Conservation (phyloP, 805 yeast genomes). For the Grigorovia yakushimaensis region DNA sequence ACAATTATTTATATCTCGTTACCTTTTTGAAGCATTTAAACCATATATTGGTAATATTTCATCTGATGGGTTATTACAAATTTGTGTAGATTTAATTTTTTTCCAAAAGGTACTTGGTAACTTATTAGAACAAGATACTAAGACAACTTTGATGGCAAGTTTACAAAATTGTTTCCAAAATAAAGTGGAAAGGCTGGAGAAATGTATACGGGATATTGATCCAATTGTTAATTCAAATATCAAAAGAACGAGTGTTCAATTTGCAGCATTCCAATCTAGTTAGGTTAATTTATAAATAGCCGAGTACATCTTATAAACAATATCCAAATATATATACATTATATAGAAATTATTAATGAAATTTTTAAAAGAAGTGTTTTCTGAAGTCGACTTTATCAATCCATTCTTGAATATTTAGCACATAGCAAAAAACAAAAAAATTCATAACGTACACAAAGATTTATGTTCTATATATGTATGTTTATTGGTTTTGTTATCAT, state of each 20-base stretch:
- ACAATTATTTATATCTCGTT: conserved; percentile 31
- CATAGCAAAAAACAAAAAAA: too few species aligned
- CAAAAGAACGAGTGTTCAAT: conserved; percentile 23
- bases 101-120: conserved; percentile 29
- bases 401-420: too few species aligned
- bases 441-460: too few species aligned
- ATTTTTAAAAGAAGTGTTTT: too few species aligned
- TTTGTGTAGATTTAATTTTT: conserved; percentile 45
- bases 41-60: conserved; percentile 37
- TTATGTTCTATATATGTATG: too few species aligned
- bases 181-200: conserved; percentile 15
- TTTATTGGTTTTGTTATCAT: not conserved
- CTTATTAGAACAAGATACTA: conserved; percentile 24
- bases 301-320: too few species aligned
- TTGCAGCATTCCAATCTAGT: conserved; percentile 23
- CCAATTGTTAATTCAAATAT: conserved; percentile 26
- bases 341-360: too few species aligned
- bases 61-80: conserved; percentile 40
- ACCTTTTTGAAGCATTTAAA: conserved; percentile 33
- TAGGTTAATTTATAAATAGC: too few species aligned
- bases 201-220: conserved; percentile 21
- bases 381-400: too few species aligned
- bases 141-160: conserved; percentile 23
- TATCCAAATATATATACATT: too few species aligned
- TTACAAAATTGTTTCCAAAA: conserved; percentile 28